These are phyloP conservation scores for Pichia sp. DNA, from an alignment of 1,139 yeast species.

Conservation along the genomic window DNA sequence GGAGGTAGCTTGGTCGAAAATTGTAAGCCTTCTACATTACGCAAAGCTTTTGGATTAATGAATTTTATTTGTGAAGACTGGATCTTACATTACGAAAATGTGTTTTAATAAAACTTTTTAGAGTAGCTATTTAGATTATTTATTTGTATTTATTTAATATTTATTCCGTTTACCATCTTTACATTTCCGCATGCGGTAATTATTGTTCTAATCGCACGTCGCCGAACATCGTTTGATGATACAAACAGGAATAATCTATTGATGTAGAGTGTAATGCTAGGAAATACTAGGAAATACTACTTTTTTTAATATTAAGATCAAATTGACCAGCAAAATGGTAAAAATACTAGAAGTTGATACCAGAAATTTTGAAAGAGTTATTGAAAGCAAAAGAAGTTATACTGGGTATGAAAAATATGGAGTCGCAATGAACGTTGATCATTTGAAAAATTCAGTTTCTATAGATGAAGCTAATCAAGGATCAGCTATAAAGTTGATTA, in stretches of 20 bases:
- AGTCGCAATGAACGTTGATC: slow-evolving; percentile 47
- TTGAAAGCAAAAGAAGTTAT: slow-evolving; percentile 13
- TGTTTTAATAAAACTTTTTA: slow-evolving; percentile 29
- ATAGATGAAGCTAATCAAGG: slow-evolving; percentile 78
- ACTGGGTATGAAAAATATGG: slow-evolving; percentile 46
- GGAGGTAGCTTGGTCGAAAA: slow-evolving; percentile 59
- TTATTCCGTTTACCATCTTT: no score
- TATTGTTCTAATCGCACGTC: no score
- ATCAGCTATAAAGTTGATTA: slow-evolving; percentile 74
- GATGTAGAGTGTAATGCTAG: no score
- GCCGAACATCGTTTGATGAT: no score
- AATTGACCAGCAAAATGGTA: slow-evolving; percentile 4
- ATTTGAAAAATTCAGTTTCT: slow-evolving; percentile 38
- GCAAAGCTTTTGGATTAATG: slow-evolving; percentile 50
- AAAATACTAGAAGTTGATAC: slow-evolving; percentile 12
- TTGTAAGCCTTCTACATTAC: slow-evolving; percentile 43
- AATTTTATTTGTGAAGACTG: slow-evolving; percentile 47
- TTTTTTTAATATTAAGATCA: no score
- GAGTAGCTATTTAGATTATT: not conserved
- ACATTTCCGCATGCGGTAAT: no score
- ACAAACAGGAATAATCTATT: no score
- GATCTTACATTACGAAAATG: slow-evolving; percentile 36
- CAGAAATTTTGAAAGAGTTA: slow-evolving; percentile 1
- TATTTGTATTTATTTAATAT: no score
- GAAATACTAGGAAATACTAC: no score